Base-by-base conservation (phyloP, 768 basidiomycete species). In the Obba rivulosa region DNA sequence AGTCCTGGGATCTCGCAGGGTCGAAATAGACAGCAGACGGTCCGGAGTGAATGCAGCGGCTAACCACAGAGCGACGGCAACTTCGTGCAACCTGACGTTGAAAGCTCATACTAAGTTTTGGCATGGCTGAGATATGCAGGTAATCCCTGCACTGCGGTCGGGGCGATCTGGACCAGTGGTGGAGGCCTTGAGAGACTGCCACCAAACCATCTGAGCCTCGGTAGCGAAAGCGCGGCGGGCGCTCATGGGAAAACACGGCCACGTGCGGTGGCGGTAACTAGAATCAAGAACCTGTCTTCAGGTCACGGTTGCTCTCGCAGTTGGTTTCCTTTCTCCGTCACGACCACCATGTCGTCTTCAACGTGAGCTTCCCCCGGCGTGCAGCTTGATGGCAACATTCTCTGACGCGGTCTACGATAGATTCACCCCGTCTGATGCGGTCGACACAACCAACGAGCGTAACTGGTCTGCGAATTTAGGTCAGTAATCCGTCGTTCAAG, bases 381-480 rank as follows among this genome's bases (percentile, higher is more conserved):
- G 43, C 43, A 48, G 22, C 20, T 22, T 23, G 17, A 40, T 13
- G 18, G 13, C 31, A 21, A 31, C 28, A 8, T 11, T 35, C 41
- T 10, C 34, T 24, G 28, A 38, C 28, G 21, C 24, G n/a, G 34
- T 20, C 8, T 51, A 51, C 38, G 42, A 43, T 37, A 85, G 86
- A 24, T 84, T 81, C 59, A 81, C 78, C 34, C 80, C 78, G 41
- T 72, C 76, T 25, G 63, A 73, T 50, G 63, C 63, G 21, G 58
- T 87, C 43, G 82, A 87, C 61, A 67, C 75, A 69, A 66, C 77
- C 57, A 85, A 81, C 53, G 85, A 87, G 61, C 80, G 74, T 54
- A 81, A 87, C 53, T 90, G 87, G 87, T 66, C 84, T 24, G 67
- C 78, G 51, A 75, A 74, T 55, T 69, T 89, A 17, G 87, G 87